A percentile compares a stretch with the other conserved stretches of the same genome.
These are phyloP conservation scores for Phialophora verrucosa DNA, from an alignment of 2,329 filamentous ascomycete genomes.

Conservation along the genomic window DNA sequence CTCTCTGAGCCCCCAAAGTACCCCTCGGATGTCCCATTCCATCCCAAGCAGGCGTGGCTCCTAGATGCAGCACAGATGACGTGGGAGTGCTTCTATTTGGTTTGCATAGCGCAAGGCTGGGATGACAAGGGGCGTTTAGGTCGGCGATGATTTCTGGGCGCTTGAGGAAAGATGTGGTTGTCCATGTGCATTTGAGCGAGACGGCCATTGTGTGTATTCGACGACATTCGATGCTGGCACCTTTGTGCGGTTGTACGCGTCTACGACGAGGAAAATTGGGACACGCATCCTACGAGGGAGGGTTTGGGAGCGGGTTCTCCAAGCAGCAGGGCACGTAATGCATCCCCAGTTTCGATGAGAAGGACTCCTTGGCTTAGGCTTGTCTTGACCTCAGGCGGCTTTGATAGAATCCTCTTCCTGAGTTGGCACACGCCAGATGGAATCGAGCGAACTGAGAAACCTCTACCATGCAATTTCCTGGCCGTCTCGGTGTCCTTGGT, in stretches of 20 bases:
- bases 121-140: conserved; percentile 4
- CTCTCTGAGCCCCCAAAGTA: conserved; percentile 24
- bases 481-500: neutral
- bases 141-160: neutral
- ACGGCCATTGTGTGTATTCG: conserved; percentile 10
- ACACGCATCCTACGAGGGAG: neutral
- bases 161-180: neutral
- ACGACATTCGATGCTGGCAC: neutral
- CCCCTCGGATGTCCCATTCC: conserved; percentile 23
- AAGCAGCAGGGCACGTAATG: conserved; percentile 4
- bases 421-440: conserved; percentile 11
- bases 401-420: conserved; percentile 16
- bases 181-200: conserved; percentile 16
- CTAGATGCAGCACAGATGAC: conserved; percentile 1
- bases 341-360: neutral
- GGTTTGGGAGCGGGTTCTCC: neutral
- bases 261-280: conserved; percentile 3
- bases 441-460: conserved; percentile 3
- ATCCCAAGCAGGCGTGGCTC: conserved; percentile 20
- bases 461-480: neutral
- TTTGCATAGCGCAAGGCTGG: conserved; percentile 26
- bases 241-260: conserved; percentile 1
- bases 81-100: conserved; percentile 7
- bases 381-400: neutral
- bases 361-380: neutral